Base-by-base conservation (phyloP, 108 stramenopile species). In the Epipyxis sp. region DNA sequence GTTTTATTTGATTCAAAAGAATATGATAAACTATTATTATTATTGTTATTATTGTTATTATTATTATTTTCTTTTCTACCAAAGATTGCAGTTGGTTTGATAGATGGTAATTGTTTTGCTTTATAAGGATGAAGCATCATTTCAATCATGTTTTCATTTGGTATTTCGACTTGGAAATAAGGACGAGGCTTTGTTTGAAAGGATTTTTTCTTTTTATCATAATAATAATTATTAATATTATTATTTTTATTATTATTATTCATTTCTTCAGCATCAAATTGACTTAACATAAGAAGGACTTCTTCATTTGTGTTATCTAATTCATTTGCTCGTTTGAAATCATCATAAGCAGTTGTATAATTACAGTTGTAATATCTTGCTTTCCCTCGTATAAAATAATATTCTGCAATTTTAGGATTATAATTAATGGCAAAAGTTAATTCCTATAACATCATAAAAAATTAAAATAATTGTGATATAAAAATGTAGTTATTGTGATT, bases 321-420 rank as follows among this genome's bases (percentile, higher is more conserved):
- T 34, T 25, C 3, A 27, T 43, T 29, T 3, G 71, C 71, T 42
- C 25, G 10, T 74, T 74, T 74, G 25, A 35, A 74, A 74, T 74
- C 71, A 42, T 6, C n/a, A 57, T 74, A 74, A 29, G 71, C 71
- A 46, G 40, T 42, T 39, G 40, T 6, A 57, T 34, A 74, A 27
- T 29, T 37, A 54, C 35, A 6, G 3, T 43, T 13, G 34, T 74
- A 74, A 74, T 74, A 74, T 42, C 50, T 27, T 6, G 71, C 71
- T n/a, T 32, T 13, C 3, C 71, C 71, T 43, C 71, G 71, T 54
- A 74, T 6, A 10, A 42, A 13, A 6, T 39, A 74, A 74, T 74
- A 74, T 37, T 74, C 71, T 39, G 46, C 10, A 6, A 74, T 37
- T 74, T 74, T 74, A 42, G 44, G 44, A 37, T 74, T 74, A 42